Evolutionary conservation across 495 filamentous ascomycete species (phyloP), one percentile per base, ranked within the genome.

Genomic region (Oidiodendron maius): DNA sequence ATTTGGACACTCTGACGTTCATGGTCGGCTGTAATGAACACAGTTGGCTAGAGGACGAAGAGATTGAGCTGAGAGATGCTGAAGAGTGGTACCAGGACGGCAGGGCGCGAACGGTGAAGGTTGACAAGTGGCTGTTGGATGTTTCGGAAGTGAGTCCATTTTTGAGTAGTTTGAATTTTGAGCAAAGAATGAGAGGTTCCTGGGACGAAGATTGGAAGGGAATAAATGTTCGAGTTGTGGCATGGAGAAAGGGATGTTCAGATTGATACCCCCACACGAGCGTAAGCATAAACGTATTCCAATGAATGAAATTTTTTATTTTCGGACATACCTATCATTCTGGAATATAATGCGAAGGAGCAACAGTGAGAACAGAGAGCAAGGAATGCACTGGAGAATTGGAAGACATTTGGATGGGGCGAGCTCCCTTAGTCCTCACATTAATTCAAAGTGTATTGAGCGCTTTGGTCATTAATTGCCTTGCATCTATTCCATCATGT

Each of bases 61-160:
- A 2, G 13, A 24, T 23, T n/a, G 44, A 46, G n/a, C 24, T 46
- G 30, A 18, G 44, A 21, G 22, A 46, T 46, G 3, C 37, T 4
- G 44, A 46, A n/a, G 16, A 46, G 22, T 46, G 44, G 44, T 46
- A 36, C 17, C 28, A 8, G 22, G 44, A 46, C 37, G 44, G 44
- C 3, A 46, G 32, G 44, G 25, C 3, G 13, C 13, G 24, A 13
- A n/a, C 9, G 4, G 3, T 1, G 15, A 16, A 26, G 42, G 17
- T 30, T 30, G 11, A 44, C 15, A 24, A 24, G 11, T 10, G 13
- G 24, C 12, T 9, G 23, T 11, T 30, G 3, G 42, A 44, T 34
- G 23, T 34, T 26, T 15, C 4, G 4, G 42, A 34, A 11, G 42
- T 28, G 11, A 26, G 18, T 3, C 10, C 26, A 2, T 20, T 15